These are phyloP conservation scores for Lentinula sp. DNA, from an alignment of 768 basidiomycete species.

Conservation along the genomic window DNA sequence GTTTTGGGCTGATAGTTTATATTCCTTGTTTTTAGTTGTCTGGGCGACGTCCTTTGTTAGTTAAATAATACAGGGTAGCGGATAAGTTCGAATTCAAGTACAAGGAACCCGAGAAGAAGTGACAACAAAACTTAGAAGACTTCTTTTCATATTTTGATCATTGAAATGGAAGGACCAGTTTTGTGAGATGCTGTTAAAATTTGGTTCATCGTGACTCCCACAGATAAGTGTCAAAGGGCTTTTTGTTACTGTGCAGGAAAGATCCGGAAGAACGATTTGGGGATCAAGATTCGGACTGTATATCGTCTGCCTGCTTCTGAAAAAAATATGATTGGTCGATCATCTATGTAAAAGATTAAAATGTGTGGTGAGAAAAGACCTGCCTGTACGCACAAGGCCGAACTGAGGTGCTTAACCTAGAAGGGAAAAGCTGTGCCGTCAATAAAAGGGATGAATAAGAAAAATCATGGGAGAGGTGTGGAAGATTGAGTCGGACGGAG, in stretches of 20 bases:
- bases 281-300: not conserved
- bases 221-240: not conserved
- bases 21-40: too few species aligned
- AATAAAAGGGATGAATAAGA: not conserved
- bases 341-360: not conserved
- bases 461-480: conserved; percentile 2
- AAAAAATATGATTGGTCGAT: conserved; percentile 4
- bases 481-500: not conserved
- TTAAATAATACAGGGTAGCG: not conserved
- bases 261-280: not conserved
- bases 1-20: too few species aligned
- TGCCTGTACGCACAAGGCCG: not conserved
- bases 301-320: not conserved
- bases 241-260: not conserved
- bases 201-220: not conserved
- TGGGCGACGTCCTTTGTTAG: not conserved
- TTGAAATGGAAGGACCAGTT: not conserved
- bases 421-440: not conserved
- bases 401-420: not conserved
- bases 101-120: not conserved
- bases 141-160: conserved; percentile 1
- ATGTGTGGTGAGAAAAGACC: not conserved
- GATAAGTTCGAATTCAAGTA: not conserved
- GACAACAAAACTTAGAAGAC: not conserved
- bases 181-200: not conserved